A percentile compares a stretch with the other conserved stretches of the same genome.
Conservation (phyloP, 2,329 filamentous ascomycete genomes). For the Curvularia verruculosa region DNA sequence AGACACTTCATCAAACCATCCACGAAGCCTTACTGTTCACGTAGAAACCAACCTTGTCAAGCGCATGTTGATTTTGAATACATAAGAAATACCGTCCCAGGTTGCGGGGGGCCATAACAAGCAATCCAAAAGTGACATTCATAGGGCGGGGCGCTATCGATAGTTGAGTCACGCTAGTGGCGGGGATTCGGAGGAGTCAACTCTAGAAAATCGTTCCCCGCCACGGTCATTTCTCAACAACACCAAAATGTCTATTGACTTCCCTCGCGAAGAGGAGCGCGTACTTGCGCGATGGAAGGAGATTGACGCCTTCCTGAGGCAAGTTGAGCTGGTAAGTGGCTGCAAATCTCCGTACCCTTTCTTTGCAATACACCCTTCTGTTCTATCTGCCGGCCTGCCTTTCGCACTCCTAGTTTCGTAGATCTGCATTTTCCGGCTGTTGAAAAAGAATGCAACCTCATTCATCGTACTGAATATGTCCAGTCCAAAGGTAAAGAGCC, state of each 20-base stretch:
- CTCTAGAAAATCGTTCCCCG: constrained; percentile 39
- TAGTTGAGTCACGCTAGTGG: constrained; percentile 30
- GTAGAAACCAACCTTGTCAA: not conserved
- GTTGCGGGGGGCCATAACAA: not conserved
- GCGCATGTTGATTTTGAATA: not conserved
- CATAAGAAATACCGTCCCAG: not conserved
- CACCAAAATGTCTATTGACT: constrained; percentile 79
- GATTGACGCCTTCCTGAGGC: constrained; percentile 87
- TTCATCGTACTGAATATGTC: not conserved
- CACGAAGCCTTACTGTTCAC: not conserved
- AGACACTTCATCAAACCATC: not conserved
- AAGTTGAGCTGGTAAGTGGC: constrained; percentile 70
- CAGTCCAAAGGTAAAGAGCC: constrained; percentile 75
- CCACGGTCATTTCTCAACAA: constrained; percentile 26
- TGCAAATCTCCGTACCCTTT: not conserved
- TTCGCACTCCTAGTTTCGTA: not conserved
- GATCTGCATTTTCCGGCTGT: not conserved
- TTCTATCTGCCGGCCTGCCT: not conserved
- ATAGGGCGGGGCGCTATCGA: constrained; percentile 27
- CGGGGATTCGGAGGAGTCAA: constrained; percentile 31
- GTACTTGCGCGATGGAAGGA: constrained; percentile 87
- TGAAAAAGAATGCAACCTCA: too few species aligned
- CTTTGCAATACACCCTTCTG: not conserved
- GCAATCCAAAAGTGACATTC: not conserved
- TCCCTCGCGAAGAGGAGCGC: constrained; percentile 87